These are phyloP conservation scores for Starmerella geochares DNA, from an alignment of 805 yeast genomes.

Conservation along the genomic window DNA sequence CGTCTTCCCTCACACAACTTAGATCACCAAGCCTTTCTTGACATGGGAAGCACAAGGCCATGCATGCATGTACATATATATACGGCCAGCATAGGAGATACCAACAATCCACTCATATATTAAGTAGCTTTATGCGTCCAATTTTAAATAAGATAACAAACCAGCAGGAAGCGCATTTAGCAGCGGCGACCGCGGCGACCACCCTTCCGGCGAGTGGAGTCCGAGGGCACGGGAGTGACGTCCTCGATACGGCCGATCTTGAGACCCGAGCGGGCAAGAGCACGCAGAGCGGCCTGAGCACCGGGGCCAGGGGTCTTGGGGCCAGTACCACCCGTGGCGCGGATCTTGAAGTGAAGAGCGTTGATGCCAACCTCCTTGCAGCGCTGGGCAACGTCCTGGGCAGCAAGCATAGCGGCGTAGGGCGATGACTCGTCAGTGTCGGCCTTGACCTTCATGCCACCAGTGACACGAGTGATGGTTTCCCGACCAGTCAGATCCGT, in stretches of 20 bases:
- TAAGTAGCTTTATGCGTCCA: conserved; percentile 12
- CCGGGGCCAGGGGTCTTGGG: conserved; percentile 99
- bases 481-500: conserved; percentile 99
- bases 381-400: conserved; percentile 97
- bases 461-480: conserved; percentile 99
- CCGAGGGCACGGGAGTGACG: conserved; percentile 99
- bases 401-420: conserved; percentile 99
- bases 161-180: conserved; percentile 32
- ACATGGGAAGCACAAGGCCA: too few relatives aligned
- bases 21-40: too few relatives aligned
- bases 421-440: conserved; percentile 99
- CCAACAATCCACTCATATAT: conserved; percentile 7
- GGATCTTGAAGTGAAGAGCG: conserved; percentile 97
- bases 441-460: conserved; percentile 99
- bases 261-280: conserved; percentile 98
- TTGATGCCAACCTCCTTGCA: conserved; percentile 99
- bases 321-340: conserved; percentile 99
- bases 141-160: conserved; percentile 20
- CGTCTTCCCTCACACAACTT: too few relatives aligned
- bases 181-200: conserved; percentile 99
- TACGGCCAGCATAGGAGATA: not conserved
- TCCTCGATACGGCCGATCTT: conserved; percentile 99
- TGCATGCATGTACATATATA: too few relatives aligned
- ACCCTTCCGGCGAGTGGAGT: conserved; percentile 99
- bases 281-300: conserved; percentile 99